Base-by-base conservation (phyloP, 2,329 filamentous ascomycete species). In the Penicillium sclerotiorum region DNA sequence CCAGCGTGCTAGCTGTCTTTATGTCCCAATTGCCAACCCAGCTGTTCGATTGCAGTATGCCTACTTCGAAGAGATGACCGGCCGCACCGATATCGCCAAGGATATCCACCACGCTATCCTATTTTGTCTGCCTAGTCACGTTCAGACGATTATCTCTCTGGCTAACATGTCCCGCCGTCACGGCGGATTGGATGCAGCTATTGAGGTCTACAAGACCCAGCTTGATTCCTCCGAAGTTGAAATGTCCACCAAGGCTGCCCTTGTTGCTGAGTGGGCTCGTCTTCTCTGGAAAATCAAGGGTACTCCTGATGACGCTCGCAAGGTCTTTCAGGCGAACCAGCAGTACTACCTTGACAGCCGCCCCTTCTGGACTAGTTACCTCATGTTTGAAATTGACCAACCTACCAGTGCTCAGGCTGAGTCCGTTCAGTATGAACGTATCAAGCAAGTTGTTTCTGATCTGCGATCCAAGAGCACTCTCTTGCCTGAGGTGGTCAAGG, bases 241-340 rank as follows among this genome's bases (percentile, higher is more conserved):
- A 57, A 79, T 88, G 45, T 88, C 88, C 60, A 87, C 90, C 44
- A 96, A 95, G 70, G 92, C 92, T 8, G 86, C 89, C 1, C 78
- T 97, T 23, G 89, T 95, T 33, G 89, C 89, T 0, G 90, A 96
- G 64, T 95, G 91, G 88, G 93, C 93, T 1, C 80, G 82, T 21
- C 77, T 97, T 47, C 68, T 96, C 36, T 96, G 90, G 90, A 94
- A 91, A 73, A 83, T 87, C 66, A 92, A 93, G 75, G 89, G 89
- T 13, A 87, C 86, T 0, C 78, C 84, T 1, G 86, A 90, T 8
- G 90, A 93, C 62, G 92, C 92, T 32, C 88, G 94, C 22, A 83
- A 87, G 45, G 83, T 96, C 1, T 97, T 93, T 75, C 76, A 85
- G 54, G 88, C 87, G 71, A 93, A 96, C 61, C 80, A 88, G 48